Evolutionary conservation across 768 basidiomycete species (phyloP).

Genomic region (Boletus eberwhitei): DNA sequence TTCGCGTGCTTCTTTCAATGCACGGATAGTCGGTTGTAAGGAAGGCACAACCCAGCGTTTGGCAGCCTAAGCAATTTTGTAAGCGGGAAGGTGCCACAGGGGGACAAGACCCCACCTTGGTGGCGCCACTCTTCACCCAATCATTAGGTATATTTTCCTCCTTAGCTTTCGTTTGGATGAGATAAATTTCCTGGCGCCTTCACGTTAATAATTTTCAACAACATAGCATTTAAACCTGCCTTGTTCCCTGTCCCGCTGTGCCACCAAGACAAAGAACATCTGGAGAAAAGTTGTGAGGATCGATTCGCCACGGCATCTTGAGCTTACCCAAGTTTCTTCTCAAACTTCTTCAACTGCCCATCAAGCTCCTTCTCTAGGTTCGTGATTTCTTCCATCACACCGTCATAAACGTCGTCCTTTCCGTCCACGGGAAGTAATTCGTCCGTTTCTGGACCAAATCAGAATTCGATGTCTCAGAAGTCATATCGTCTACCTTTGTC

Average conservation of each 20-base stretch:
- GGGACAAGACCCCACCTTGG: conserved; percentile 54
- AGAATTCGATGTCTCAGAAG: conserved; percentile 17
- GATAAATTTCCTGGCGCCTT: conserved; percentile 76
- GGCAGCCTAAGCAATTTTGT: conserved; percentile 46
- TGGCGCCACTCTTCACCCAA: conserved; percentile 79
- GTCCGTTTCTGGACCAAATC: conserved; percentile 47
- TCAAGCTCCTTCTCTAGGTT: conserved; percentile 71
- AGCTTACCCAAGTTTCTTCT: conserved; percentile 63
- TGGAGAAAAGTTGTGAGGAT: conserved; percentile 32
- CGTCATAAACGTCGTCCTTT: conserved; percentile 83
- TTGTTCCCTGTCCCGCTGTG: conserved; percentile 84
- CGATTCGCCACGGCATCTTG: conserved; percentile 2
- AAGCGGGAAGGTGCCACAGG: not conserved
- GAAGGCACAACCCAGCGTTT: conserved; percentile 77
- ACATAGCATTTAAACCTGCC: conserved; percentile 34
- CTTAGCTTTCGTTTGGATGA: conserved; percentile 66
- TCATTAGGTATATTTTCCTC: conserved; percentile 69
- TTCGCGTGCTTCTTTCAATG: conserved; percentile 92
- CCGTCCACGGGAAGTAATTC: conserved; percentile 81
- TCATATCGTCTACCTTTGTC: conserved; percentile 51
- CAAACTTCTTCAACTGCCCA: conserved; percentile 58
- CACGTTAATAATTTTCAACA: not conserved
- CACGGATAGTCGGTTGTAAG: conserved; percentile 65
- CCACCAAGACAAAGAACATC: conserved; percentile 56
- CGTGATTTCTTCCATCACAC: conserved; percentile 65